phyloP scores from a whole-genome alignment of 139 green algal genomes.

The Chlamydomonas sphaeroides region DNA sequence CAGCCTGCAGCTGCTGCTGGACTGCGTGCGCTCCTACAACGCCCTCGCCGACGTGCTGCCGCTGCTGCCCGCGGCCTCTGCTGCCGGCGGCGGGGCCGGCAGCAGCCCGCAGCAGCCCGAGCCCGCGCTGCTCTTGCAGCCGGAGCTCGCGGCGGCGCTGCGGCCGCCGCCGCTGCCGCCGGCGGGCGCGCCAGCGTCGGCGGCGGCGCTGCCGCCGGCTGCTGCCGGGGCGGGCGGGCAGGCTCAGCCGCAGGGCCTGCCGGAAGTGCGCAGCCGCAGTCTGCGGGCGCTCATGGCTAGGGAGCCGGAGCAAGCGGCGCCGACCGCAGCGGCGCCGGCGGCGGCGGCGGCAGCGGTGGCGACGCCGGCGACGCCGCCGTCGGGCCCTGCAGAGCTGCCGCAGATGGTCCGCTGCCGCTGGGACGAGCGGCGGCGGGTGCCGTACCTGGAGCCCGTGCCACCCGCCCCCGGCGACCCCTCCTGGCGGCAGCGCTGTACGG shows the following conservation, averaged over 20 bases:
- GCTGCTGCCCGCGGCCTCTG: conserved; percentile 41
- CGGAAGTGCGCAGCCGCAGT: not conserved
- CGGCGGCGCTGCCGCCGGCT: not conserved
- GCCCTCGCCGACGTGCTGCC: conserved; percentile 50
- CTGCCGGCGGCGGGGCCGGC: too few species aligned
- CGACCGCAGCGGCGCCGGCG: not conserved
- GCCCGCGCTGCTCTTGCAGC: not conserved
- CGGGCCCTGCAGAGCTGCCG: conserved; percentile 13
- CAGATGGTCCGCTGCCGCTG: conserved; percentile 37
- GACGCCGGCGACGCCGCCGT: not conserved
- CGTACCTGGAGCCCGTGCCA: conserved; percentile 6
- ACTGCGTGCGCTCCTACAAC: conserved; percentile 62
- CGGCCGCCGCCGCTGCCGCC: not conserved
- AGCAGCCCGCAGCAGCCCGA: not conserved
- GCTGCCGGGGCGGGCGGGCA: not conserved
- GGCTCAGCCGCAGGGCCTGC: too few species aligned
- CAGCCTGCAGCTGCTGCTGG: conserved; percentile 51
- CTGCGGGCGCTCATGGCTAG: not conserved
- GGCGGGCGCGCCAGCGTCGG: not conserved
- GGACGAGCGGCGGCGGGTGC: conserved; percentile 4
- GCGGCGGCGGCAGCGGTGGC: too few species aligned
- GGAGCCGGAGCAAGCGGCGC: not conserved
- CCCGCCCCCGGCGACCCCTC: not conserved
- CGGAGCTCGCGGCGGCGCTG: not conserved
- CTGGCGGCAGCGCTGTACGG: conserved; percentile 9